Evolutionary conservation across 352 stramenopile species (phyloP).

Genomic region (Phytopythium sindhum): DNA sequence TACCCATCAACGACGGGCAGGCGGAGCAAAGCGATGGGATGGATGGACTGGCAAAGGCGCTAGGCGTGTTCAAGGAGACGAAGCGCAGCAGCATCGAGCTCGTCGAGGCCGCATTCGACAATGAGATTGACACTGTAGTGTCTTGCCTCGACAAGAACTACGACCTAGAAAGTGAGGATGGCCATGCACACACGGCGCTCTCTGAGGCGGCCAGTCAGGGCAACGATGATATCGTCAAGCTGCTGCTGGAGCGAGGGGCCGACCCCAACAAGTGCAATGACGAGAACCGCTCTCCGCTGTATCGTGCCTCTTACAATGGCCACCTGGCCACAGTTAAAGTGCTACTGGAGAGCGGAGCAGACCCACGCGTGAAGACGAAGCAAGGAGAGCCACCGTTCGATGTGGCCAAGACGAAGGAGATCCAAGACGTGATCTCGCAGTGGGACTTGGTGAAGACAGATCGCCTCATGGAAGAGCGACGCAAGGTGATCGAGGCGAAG

Average conservation of each 20-base stretch:
- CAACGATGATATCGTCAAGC: slow-evolving; percentile 56
- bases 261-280: slow-evolving; percentile 89
- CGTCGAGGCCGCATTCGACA: slow-evolving; percentile 89
- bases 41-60: slow-evolving; percentile 32
- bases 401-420: slow-evolving; percentile 75
- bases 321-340: slow-evolving; percentile 63
- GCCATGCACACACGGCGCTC: slow-evolving; percentile 80
- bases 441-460: slow-evolving; percentile 80
- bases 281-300: slow-evolving; percentile 76
- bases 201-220: slow-evolving; percentile 87
- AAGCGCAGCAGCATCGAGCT: slow-evolving; percentile 78
- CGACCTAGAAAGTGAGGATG: slow-evolving; percentile 83
- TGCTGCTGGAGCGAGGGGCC: slow-evolving; percentile 71
- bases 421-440: slow-evolving; percentile 46
- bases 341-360: slow-evolving; percentile 66
- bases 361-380: slow-evolving; percentile 67
- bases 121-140: slow-evolving; percentile 69
- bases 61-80: slow-evolving; percentile 55
- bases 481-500: slow-evolving; percentile 67
- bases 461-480: slow-evolving; percentile 54
- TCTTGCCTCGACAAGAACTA: slow-evolving; percentile 83
- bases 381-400: slow-evolving; percentile 84
- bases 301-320: slow-evolving; percentile 85
- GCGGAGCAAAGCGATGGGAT: slow-evolving; percentile 6
- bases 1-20: slow-evolving; percentile 9